These are phyloP conservation scores for Sporisorium iseilematis-ciliati DNA, from an alignment of 1,284 basidiomycete genomes.

Conservation along the genomic window DNA sequence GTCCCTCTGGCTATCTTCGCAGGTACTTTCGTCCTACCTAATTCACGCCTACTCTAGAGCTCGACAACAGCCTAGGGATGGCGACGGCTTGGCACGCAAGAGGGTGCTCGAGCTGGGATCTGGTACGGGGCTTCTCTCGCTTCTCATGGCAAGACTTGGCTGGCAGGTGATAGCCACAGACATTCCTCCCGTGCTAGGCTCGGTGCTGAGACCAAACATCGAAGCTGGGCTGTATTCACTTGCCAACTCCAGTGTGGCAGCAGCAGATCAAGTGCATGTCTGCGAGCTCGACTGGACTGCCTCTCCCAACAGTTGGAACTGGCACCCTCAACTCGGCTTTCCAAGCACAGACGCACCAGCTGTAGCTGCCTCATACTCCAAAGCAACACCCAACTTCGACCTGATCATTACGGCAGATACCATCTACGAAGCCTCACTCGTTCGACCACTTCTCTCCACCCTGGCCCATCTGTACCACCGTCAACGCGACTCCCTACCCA, in stretches of 20 bases:
- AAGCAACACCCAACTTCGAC: conserved; percentile 72
- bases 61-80: neutral
- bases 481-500: conserved; percentile 71
- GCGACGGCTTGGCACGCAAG: neutral
- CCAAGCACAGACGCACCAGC: conserved; percentile 2
- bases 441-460: conserved; percentile 80
- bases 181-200: conserved; percentile 77
- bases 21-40: conserved; percentile 46
- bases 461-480: conserved; percentile 72
- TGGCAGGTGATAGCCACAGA: conserved; percentile 86
- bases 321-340: conserved; percentile 12
- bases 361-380: neutral
- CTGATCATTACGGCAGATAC: conserved; percentile 88
- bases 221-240: conserved; percentile 71
- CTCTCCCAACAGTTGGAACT: conserved; percentile 16
- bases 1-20: conserved; percentile 54
- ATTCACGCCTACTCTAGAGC: conserved; percentile 24
- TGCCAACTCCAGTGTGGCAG: neutral
- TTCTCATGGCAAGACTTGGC: conserved; percentile 78
- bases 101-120: conserved; percentile 47
- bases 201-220: conserved; percentile 79
- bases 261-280: conserved; percentile 72
- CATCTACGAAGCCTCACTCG: conserved; percentile 78
- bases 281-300: conserved; percentile 75
- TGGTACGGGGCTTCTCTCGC: conserved; percentile 66